Conservation (phyloP, 2,329 filamentous ascomycete genomes). For the Karstenula rhodostoma region DNA sequence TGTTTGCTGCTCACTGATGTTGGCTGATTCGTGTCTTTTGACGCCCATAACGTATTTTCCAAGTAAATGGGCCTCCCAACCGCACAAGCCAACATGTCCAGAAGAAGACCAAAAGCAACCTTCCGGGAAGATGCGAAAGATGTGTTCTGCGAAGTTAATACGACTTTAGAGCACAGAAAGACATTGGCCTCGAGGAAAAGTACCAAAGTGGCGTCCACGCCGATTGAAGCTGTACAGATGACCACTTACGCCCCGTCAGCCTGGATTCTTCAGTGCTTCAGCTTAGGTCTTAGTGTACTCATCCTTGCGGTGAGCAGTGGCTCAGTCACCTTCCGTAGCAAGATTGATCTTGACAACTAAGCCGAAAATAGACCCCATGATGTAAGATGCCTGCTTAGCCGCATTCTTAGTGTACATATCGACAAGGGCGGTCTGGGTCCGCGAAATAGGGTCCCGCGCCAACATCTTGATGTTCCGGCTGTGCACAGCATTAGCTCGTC, state of each 20-base stretch:
- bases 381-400: conserved; percentile 26
- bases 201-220: neutral
- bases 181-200: neutral
- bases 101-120: neutral
- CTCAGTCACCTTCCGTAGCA: conserved; percentile 12
- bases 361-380: conserved; percentile 28
- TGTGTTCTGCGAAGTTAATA: neutral
- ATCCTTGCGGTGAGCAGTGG: neutral
- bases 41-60: neutral
- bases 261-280: neutral
- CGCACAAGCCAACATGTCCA: neutral
- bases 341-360: conserved; percentile 24
- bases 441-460: conserved; percentile 26
- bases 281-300: neutral
- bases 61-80: neutral
- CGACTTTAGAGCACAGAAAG: neutral
- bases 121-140: neutral
- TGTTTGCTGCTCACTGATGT: neutral
- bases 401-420: conserved; percentile 27
- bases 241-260: neutral
- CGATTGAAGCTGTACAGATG: neutral
- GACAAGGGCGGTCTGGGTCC: conserved; percentile 33
- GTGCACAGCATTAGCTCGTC: neutral
- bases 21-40: neutral
- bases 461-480: conserved; percentile 29